These are phyloP conservation scores for Yamadazyma epiphylla DNA, from an alignment of 1,139 yeast species.

Conservation along the genomic window DNA sequence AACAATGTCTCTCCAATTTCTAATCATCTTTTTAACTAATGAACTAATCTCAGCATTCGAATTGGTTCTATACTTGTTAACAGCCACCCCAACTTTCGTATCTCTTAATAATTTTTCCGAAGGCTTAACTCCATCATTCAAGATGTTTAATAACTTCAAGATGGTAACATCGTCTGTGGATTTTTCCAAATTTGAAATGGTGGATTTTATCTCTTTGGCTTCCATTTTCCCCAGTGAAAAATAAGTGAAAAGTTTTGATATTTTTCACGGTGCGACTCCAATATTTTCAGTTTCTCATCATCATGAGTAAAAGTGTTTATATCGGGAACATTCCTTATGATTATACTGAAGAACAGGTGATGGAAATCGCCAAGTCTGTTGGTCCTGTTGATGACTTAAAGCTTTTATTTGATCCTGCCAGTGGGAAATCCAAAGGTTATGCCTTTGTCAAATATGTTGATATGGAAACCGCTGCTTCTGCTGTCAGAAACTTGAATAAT, in stretches of 20 bases:
- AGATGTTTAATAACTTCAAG: constrained; percentile 59
- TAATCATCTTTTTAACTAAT: constrained; percentile 77
- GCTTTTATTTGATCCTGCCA: constrained; percentile 78
- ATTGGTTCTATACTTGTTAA: constrained; percentile 79
- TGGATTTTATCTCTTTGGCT: constrained; percentile 66
- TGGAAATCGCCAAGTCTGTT: constrained; percentile 71
- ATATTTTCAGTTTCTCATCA: neutral
- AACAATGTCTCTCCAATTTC: constrained; percentile 87
- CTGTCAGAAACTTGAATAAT: constrained; percentile 83
- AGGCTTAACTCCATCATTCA: constrained; percentile 75
- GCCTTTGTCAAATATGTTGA: constrained; percentile 81
- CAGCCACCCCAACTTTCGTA: constrained; percentile 98
- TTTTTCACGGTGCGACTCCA: no score
- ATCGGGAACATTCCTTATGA: constrained; percentile 39
- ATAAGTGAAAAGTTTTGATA: neutral
- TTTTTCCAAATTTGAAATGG: constrained; percentile 71
- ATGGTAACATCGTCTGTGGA: constrained; percentile 65
- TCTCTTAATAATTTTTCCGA: constrained; percentile 81
- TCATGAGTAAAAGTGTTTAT: constrained; percentile 22
- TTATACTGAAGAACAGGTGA: constrained; percentile 83
- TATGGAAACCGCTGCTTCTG: constrained; percentile 81
- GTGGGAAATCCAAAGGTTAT: constrained; percentile 89
- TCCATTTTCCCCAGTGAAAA: constrained; percentile 45
- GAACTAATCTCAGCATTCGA: constrained; percentile 60
- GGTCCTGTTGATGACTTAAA: constrained; percentile 83